Evolutionary conservation across 192 early-diverging fungal genomes (phyloP), one percentile per base, ranked within the genome.

Genomic region (Coemansia sp.): DNA sequence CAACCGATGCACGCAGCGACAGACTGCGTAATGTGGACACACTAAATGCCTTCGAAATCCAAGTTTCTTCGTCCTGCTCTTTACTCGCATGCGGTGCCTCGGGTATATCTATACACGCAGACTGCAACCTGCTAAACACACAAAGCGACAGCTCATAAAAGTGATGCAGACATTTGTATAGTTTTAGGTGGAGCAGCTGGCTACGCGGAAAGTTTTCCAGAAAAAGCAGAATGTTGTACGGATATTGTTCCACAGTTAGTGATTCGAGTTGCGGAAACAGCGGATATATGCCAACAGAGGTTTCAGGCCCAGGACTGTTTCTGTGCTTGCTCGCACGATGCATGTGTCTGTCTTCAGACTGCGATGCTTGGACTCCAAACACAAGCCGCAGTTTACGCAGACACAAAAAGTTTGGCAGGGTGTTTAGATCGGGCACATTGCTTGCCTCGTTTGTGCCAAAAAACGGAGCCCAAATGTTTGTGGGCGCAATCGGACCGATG

Each of bases 141-240:
- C 32, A 19, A 18, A 72, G 52, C 4, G 66, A 22, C 8, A 78
- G 27, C n/a, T 27, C 12, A 19, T 24, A 67, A 35, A 69, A 37
- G 9, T 23, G 12, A 22, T 62, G 38, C 16, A 66, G 45, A 50
- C 75, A 78, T 14, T 54, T 54, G 16, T n/a, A 18, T 22, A 78
- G 32, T 8, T 57, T 45, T 14, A 78, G 63, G 13, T 56, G 58
- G 1, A 32, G 62, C 26, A 78, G 48, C 47, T 65, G 69, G 22
- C 66, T 16, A 11, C 75, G 62, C 18, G 75, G 75, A 47, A 73
- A 78, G 51, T 65, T 73, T 41, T 73, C 75, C 19, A 78, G 39
- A 35, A 78, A 68, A 4, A 56, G 43, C 19, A 53, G 54, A 20
- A 65, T 65, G 32, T 78, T 54, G 38, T 59, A 59, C 10, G 75